Base-by-base conservation (phyloP, 495 filamentous ascomycete species). In the Hyaloscypha bicolor region DNA sequence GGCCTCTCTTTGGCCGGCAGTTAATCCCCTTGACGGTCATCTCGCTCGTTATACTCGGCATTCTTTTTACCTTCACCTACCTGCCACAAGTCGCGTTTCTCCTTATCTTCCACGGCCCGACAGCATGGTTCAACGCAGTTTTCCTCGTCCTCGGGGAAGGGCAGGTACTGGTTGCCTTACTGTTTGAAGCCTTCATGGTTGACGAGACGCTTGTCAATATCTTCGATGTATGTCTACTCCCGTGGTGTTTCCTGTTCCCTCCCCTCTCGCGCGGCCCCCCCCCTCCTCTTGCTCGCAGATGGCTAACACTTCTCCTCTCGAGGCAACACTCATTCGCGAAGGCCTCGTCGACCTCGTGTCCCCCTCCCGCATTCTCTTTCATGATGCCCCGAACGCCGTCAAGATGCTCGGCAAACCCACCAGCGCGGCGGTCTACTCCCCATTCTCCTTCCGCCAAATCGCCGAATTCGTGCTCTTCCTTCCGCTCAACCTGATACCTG, bases 401-500 rank as follows among this genome's bases (percentile, higher is more conserved):
- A 86, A 87, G 30, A 88, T 89, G 71, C 80, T 97, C 5, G 94
- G 94, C 6, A 93, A 91, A 71, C 82, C 91, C 33, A 82, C 87
- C 1, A 87, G 79, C 66, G 80, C 83, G 32, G 93, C 93, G 64
- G 77, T 82, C 2, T 90, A 95, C 72, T 79, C 84, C 32, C 85
- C 83, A 1, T 89, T 92, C 77, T 92, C 90, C 63, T 69, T 91
- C 16, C 83, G 86, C n/a, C 90, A 94, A 72, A 93, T 93, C 62
- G 68, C 88, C 62, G 91, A 94, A 76, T 88, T 94, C 64, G 82
- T 93, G 22, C 63, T 91, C 16, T 92, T 90, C 71, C 80, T 98
- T 2, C 94, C 95, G 2, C 83, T 98, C 68, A 97, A 97, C 76
- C 84, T 97, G 29, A 88, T 99, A 37, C 95, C 95, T 0, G 85